Evolutionary conservation across 2,329 filamentous ascomycete species (phyloP).

Genomic region (Salinomyces thailandicus): DNA sequence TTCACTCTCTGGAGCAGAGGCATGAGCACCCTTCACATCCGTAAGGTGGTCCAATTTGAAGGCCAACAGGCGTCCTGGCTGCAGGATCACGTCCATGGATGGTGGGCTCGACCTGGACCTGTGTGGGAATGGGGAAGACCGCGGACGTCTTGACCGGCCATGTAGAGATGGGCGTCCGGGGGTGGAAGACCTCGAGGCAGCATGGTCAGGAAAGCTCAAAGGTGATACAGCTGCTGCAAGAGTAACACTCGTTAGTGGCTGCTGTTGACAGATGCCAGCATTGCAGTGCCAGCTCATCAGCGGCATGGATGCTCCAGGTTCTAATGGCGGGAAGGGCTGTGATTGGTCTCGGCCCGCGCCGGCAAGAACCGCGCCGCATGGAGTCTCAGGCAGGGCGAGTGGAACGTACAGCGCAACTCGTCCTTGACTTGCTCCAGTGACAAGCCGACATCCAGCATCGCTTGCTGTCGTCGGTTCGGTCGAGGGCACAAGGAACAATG

Average conservation of each 20-base stretch:
- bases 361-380: constrained; percentile 8
- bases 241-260: constrained; percentile 22
- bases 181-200: constrained; percentile 16
- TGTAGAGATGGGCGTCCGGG: constrained; percentile 15
- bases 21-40: neutral
- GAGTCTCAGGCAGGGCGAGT: constrained; percentile 1
- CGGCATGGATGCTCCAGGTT: constrained; percentile 15
- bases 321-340: constrained; percentile 11
- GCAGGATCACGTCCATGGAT: constrained; percentile 9
- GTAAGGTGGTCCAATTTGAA: constrained; percentile 4
- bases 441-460: constrained; percentile 17
- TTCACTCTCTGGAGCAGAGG: neutral
- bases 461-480: too few relatives aligned
- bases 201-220: constrained; percentile 16
- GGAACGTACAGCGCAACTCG: constrained; percentile 16
- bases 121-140: constrained; percentile 3
- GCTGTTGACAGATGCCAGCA: constrained; percentile 23
- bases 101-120: constrained; percentile 7
- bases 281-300: constrained; percentile 26
- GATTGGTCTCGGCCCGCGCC: constrained; percentile 15
- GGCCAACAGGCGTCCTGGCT: constrained; percentile 8
- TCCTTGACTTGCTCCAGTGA: constrained; percentile 12
- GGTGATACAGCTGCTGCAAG: constrained; percentile 23
- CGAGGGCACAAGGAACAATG: too few relatives aligned
- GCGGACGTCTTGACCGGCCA: constrained; percentile 12